Conservation (phyloP, 306 rosid species). For the Cucurbita moschata region DNA sequence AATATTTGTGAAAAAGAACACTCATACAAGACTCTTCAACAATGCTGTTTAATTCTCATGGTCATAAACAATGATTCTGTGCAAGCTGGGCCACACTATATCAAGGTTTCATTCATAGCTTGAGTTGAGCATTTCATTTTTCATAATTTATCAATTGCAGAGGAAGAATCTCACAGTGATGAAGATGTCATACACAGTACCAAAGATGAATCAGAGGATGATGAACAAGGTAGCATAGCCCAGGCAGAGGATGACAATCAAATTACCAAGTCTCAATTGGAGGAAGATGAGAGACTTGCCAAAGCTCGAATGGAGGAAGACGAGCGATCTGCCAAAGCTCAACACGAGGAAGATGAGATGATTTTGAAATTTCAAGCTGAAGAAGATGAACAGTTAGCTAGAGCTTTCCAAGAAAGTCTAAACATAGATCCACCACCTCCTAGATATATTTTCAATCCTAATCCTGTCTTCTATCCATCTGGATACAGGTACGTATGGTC, state of each 20-base stretch:
- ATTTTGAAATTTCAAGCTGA: slow-evolving; percentile 49
- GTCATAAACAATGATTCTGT: background rate
- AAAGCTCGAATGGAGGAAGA: background rate
- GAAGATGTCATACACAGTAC: slow-evolving; percentile 7
- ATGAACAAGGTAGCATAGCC: background rate
- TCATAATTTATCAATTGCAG: slow-evolving; percentile 20
- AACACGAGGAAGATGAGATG: slow-evolving; percentile 16
- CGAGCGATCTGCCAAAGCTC: background rate
- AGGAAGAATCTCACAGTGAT: slow-evolving; percentile 40
- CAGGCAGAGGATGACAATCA: slow-evolving; percentile 4
- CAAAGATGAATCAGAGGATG: slow-evolving; percentile 12
- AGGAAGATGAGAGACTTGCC: slow-evolving; percentile 6
- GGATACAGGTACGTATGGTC: slow-evolving; percentile 52
- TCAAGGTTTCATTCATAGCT: background rate
- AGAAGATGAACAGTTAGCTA: slow-evolving; percentile 91
- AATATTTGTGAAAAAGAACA: too few relatives aligned
- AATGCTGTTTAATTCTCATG: background rate
- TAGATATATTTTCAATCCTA: slow-evolving; percentile 39
- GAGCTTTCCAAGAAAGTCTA: slow-evolving; percentile 85
- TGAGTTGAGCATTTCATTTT: background rate
- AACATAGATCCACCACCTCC: slow-evolving; percentile 41
- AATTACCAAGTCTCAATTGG: background rate
- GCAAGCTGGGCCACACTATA: background rate
- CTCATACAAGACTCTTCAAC: too few relatives aligned
- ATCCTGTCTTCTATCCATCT: slow-evolving; percentile 31